A percentile compares a stretch with the other conserved stretches of the same genome.
phyloP scores from a whole-genome alignment of 179 eudicot species.

The Nepenthes alata region DNA sequence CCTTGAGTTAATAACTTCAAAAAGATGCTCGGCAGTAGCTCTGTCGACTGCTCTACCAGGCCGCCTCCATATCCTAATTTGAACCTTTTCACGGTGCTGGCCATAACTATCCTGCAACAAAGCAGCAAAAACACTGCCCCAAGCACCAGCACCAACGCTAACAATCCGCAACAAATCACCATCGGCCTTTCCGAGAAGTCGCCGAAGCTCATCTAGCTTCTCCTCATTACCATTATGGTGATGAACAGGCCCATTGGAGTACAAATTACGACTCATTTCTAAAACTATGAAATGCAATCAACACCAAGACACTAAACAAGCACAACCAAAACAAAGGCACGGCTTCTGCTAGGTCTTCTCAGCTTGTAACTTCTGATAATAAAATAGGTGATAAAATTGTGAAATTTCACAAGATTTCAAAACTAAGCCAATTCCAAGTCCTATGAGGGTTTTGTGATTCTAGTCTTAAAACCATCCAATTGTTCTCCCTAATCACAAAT shows the following conservation, averaged over 20 bases:
- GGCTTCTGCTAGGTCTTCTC: not conserved
- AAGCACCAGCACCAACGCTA: slow-evolving; percentile 28
- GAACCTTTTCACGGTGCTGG: slow-evolving; percentile 59
- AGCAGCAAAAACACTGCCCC: slow-evolving; percentile 81
- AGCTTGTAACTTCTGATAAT: not conserved
- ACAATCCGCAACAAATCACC: slow-evolving; percentile 30
- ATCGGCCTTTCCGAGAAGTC: slow-evolving; percentile 5
- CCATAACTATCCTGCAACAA: slow-evolving; percentile 84
- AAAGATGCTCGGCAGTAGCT: slow-evolving; percentile 76
- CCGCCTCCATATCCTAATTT: slow-evolving; percentile 89
- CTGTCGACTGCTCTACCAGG: slow-evolving; percentile 68
- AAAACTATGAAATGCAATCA: slow-evolving; percentile 17
- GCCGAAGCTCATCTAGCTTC: slow-evolving; percentile 11
- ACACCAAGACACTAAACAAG: slow-evolving; percentile 1
- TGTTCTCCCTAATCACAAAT: not conserved
- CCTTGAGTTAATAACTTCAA: slow-evolving; percentile 89
- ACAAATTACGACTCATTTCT: slow-evolving; percentile 8
- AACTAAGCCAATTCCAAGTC: slow-evolving; percentile 7
- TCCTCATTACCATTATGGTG: slow-evolving; percentile 26
- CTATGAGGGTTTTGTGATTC: not conserved
- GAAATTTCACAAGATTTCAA: not conserved
- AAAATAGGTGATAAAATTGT: not conserved
- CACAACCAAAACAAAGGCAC: not conserved
- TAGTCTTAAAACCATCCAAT: slow-evolving; percentile 3
- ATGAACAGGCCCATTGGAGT: slow-evolving; percentile 27